phyloP scores from a whole-genome alignment of 495 filamentous ascomycete genomes.

The Bathelium albidoporum region DNA sequence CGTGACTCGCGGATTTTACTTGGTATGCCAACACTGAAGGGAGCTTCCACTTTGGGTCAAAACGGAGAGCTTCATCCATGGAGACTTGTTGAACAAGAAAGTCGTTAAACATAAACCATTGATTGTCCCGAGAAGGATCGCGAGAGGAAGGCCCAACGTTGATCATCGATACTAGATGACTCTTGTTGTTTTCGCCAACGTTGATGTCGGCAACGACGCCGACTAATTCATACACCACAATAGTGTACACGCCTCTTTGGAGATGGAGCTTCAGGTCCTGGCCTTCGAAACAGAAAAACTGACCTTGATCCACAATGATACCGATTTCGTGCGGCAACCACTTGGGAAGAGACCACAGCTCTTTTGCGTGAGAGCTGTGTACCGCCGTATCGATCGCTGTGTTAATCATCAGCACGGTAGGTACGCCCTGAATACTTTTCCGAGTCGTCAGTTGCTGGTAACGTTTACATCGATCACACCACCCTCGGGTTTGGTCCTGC shows the following conservation, averaged over 20 bases:
- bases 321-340: constrained; percentile 93
- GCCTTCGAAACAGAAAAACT: constrained; percentile 84
- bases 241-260: constrained; percentile 50
- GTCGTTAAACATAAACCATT: constrained; percentile 96
- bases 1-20: constrained; percentile 59
- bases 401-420: constrained; percentile 76
- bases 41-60: constrained; percentile 82
- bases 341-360: constrained; percentile 73
- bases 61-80: constrained; percentile 72
- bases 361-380: too few relatives aligned
- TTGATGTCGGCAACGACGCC: constrained; percentile 84
- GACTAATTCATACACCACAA: constrained; percentile 83
- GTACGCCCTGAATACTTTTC: constrained; percentile 68
- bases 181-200: constrained; percentile 67
- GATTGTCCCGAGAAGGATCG: constrained; percentile 42
- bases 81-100: constrained; percentile 79
- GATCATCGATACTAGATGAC: constrained; percentile 83
- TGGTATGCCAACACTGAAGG: constrained; percentile 84
- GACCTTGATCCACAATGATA: constrained; percentile 66
- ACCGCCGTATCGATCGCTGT: constrained; percentile 57
- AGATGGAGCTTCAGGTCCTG: constrained; percentile 66
- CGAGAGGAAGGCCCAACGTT: constrained; percentile 66
- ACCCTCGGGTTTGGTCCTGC: constrained; percentile 71
- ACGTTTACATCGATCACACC: constrained; percentile 77
- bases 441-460: constrained; percentile 73